Evolutionary conservation across 345 rosid genomes (phyloP).

Genomic region (Reutealis trisperma): DNA sequence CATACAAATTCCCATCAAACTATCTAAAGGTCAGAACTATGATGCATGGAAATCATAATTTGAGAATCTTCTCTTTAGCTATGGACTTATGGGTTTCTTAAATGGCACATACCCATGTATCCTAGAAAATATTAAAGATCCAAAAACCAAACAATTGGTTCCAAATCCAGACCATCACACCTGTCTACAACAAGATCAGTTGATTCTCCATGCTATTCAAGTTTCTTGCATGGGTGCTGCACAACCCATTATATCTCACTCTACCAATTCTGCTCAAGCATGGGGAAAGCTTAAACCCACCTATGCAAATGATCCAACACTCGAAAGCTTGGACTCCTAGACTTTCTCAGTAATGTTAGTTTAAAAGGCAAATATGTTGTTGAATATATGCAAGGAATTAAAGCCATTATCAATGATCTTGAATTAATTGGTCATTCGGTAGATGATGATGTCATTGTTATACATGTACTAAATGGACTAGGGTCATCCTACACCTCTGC

Average conservation of each 20-base stretch:
- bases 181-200: background rate
- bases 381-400: background rate
- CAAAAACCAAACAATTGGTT: background rate
- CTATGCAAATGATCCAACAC: background rate
- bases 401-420: background rate
- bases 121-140: background rate
- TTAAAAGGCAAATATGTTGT: background rate
- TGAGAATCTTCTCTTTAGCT: background rate
- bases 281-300: background rate
- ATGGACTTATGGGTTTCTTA: background rate
- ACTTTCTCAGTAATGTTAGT: background rate
- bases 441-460: background rate
- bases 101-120: background rate
- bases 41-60: no score
- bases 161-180: background rate
- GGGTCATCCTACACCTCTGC: background rate
- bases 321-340: background rate
- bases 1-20: no score
- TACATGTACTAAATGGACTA: background rate
- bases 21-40: no score
- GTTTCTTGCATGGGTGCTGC: background rate
- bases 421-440: background rate
- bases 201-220: background rate
- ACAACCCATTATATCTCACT: background rate
- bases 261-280: background rate